phyloP scores from a whole-genome alignment of 2,329 filamentous ascomycete genomes.

The Aurifilum marmelostoma region DNA sequence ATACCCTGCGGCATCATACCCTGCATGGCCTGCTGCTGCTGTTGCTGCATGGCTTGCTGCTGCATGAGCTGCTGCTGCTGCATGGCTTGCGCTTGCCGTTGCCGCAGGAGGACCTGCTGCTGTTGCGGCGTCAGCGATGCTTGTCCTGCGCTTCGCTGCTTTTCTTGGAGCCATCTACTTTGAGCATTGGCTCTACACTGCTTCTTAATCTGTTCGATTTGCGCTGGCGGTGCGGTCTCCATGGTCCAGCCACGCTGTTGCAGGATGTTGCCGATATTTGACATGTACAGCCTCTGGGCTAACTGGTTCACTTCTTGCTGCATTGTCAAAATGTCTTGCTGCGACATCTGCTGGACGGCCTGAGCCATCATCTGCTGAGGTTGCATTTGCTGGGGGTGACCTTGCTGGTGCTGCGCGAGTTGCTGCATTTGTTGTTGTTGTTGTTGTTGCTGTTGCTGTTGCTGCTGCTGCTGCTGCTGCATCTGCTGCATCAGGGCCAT shows the following conservation, averaged over 20 bases:
- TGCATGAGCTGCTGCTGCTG: conserved; percentile 45
- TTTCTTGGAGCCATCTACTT: conserved; percentile 34
- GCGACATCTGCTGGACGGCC: conserved; percentile 28
- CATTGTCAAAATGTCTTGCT: conserved; percentile 11
- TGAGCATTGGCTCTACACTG: conserved; percentile 45
- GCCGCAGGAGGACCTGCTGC: conserved; percentile 31
- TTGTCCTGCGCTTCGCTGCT: conserved; percentile 21
- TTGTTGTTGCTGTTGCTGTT: conserved; percentile 36
- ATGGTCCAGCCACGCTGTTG: conserved; percentile 44
- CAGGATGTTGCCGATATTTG: conserved; percentile 41
- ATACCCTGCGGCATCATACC: conserved; percentile 59
- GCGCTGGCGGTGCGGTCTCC: conserved; percentile 51
- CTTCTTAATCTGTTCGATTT: conserved; percentile 49
- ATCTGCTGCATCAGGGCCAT: conserved; percentile 34
- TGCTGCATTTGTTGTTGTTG: conserved; percentile 38
- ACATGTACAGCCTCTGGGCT: conserved; percentile 41
- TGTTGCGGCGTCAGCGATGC: neutral
- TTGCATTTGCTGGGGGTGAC: conserved; percentile 38
- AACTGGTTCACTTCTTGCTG: conserved; percentile 25
- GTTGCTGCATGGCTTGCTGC: conserved; percentile 35
- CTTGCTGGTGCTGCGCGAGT: conserved; percentile 38
- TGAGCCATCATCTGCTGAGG: conserved; percentile 31
- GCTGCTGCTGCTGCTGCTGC: conserved; percentile 41
- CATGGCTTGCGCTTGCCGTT: conserved; percentile 42
- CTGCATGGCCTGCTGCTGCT: conserved; percentile 51